phyloP scores from a whole-genome alignment of 208 protist species.

The Leishmania turanica region DNA sequence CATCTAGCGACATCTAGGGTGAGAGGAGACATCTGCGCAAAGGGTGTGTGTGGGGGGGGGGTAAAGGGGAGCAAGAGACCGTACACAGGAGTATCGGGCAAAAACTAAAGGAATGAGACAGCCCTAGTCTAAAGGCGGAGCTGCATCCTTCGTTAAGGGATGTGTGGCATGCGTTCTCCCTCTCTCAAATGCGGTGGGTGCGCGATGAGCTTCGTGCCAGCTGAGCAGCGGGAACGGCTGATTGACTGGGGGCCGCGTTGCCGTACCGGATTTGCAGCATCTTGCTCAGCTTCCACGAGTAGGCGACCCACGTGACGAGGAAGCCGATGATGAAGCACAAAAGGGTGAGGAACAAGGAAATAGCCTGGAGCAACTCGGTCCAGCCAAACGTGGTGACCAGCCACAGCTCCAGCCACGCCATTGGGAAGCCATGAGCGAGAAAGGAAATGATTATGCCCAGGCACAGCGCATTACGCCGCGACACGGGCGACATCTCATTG shows the following conservation, averaged over 20 bases:
- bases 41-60: not conserved
- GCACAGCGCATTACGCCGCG: constrained; percentile 50
- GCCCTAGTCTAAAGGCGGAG: not conserved
- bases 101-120: not conserved
- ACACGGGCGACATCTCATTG: constrained; percentile 69
- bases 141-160: not conserved
- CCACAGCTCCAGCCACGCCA: constrained; percentile 79
- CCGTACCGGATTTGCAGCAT: constrained; percentile 67
- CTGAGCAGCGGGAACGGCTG: constrained; percentile 24
- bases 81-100: no score
- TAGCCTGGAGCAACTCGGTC: constrained; percentile 57
- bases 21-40: not conserved
- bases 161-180: not conserved
- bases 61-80: not conserved
- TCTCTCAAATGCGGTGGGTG: constrained; percentile 13
- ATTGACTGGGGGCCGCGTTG: constrained; percentile 28
- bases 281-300: constrained; percentile 83
- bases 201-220: constrained; percentile 15
- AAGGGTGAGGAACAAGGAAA: constrained; percentile 67
- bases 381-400: constrained; percentile 63
- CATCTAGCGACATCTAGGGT: not conserved
- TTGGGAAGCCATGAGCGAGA: constrained; percentile 68
- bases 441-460: constrained; percentile 64
- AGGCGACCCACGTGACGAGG: constrained; percentile 67
- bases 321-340: constrained; percentile 78